Base-by-base conservation (phyloP, 2,329 filamentous ascomycete genomes). In the Venturia asperata region DNA sequence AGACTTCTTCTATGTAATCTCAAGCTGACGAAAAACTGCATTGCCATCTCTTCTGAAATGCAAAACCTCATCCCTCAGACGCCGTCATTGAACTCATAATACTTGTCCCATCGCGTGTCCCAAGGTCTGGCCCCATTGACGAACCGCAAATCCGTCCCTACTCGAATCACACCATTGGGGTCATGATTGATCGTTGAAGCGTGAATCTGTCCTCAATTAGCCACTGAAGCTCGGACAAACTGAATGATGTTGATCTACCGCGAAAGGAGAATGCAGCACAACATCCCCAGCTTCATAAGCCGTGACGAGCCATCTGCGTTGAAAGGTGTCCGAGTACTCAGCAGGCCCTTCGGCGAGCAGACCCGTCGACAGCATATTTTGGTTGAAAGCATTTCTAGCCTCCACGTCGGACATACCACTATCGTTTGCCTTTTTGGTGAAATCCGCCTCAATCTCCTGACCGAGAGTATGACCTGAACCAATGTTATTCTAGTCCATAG, bases 361-460 rank as follows among this genome's bases (percentile, higher is more conserved):
- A 0, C 82, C 82, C 0, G 75, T 79, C 0, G 73, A 70, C 78
- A 83, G 81, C 82, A 85, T 85, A 67, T 84, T 83, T 9, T 74
- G 71, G 68, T 85, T 85, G 69, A 69, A 68, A 6, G 66, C 66
- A 24, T 58, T 58, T 19, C 62, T 68, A 4, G 75, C 75, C 69
- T 85, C 79, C 64, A 81, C 78, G 0, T 82, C 79, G 0, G 73
- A 77, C 66, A 85, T 67, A 0, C 80, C 81, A 3, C 73, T 73
- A 42, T 72, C 72, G 66, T 72, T 76, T 5, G 82, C 82, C 66
- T 77, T 58, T 5, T 7, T 34, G 6, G 52, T 58, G 27, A 58
- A 58, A 21, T 37, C 52, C 15, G 27, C 27, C 19, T 58, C 52
- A 37, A 58, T 34, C 6, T 34, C 27, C 9, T 1, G 52, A n/a